Percentiles rank a stretch among this genome's conserved stretches.
Evolutionary conservation across 805 yeast species (phyloP).

Genomic region (Lipomyces lipofer): DNA sequence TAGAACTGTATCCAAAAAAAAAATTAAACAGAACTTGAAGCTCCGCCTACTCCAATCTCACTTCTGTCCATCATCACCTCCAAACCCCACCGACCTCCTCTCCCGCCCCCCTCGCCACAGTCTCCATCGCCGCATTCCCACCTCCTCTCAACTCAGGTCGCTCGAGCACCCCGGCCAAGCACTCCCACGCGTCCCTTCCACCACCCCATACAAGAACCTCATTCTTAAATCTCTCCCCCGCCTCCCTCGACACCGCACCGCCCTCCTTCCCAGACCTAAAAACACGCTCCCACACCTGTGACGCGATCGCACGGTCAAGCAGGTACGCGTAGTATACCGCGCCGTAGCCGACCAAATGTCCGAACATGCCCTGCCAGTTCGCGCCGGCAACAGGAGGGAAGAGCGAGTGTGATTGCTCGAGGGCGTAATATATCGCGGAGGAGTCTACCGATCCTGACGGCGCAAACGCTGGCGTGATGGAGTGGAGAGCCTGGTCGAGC

Average conservation of each 20-base stretch:
- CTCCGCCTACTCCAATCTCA: too few relatives aligned
- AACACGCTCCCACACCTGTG: conserved; percentile 74
- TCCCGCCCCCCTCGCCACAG: conserved; percentile 21
- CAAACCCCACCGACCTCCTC: conserved; percentile 19
- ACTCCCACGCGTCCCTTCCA: conserved; percentile 80
- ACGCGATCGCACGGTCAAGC: conserved; percentile 89
- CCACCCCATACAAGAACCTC: conserved; percentile 92
- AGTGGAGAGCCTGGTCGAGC: conserved; percentile 79
- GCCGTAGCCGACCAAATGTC: conserved; percentile 91
- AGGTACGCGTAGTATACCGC: conserved; percentile 90
- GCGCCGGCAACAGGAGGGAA: conserved; percentile 62
- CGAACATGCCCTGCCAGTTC: conserved; percentile 92
- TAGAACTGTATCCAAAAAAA: too few relatives aligned
- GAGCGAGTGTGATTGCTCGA: conserved; percentile 60
- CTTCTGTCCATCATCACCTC: too few relatives aligned
- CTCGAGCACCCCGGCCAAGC: conserved; percentile 77
- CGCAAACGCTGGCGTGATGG: conserved; percentile 36
- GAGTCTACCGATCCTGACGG: conserved; percentile 50
- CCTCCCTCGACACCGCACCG: conserved; percentile 67
- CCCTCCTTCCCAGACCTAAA: conserved; percentile 46
- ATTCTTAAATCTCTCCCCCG: conserved; percentile 74
- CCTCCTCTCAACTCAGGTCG: conserved; percentile 62
- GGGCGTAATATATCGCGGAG: conserved; percentile 60
- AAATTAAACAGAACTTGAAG: too few relatives aligned
- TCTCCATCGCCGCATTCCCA: conserved; percentile 65